These are phyloP conservation scores for Fusarium penzigii DNA, from an alignment of 2,329 filamentous ascomycete genomes.

Conservation along the genomic window DNA sequence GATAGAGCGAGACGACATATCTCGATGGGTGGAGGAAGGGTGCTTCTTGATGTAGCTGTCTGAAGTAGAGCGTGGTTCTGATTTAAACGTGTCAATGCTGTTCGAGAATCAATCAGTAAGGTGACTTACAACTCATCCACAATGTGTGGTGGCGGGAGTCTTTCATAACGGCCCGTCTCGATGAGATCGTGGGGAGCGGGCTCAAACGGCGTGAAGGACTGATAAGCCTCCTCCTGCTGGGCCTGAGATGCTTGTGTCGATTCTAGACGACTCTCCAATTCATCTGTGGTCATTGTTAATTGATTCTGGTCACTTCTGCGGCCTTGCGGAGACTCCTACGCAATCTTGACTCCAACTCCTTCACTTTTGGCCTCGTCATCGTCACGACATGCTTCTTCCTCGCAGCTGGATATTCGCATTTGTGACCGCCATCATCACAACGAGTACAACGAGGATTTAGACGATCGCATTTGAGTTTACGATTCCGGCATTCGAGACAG, in stretches of 20 bases:
- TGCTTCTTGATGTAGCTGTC: conserved; percentile 10
- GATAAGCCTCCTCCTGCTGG: conserved; percentile 15
- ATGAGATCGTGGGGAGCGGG: conserved; percentile 21
- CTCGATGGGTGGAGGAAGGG: conserved; percentile 23
- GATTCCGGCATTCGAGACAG: conserved; percentile 28
- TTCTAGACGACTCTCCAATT: conserved; percentile 26
- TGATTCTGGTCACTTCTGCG: not conserved
- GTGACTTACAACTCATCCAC: conserved; percentile 30
- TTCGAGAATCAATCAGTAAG: no score
- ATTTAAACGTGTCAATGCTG: no score
- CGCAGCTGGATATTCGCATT: conserved; percentile 30
- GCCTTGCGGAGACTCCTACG: conserved; percentile 6
- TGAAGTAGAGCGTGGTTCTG: conserved; percentile 24
- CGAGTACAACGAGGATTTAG: conserved; percentile 25
- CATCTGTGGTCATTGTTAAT: conserved; percentile 11
- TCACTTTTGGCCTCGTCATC: conserved; percentile 28
- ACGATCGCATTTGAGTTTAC: conserved; percentile 35
- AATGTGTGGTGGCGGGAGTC: conserved; percentile 27
- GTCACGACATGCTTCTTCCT: conserved; percentile 27
- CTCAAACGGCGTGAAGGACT: conserved; percentile 14
- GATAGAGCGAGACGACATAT: conserved; percentile 25
- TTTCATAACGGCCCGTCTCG: conserved; percentile 31
- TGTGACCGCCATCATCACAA: conserved; percentile 19
- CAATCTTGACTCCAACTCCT: conserved; percentile 29
- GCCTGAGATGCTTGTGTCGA: conserved; percentile 4